Evolutionary conservation across 352 stramenopile species (phyloP).

Genomic region (Phytophthora citricola): DNA sequence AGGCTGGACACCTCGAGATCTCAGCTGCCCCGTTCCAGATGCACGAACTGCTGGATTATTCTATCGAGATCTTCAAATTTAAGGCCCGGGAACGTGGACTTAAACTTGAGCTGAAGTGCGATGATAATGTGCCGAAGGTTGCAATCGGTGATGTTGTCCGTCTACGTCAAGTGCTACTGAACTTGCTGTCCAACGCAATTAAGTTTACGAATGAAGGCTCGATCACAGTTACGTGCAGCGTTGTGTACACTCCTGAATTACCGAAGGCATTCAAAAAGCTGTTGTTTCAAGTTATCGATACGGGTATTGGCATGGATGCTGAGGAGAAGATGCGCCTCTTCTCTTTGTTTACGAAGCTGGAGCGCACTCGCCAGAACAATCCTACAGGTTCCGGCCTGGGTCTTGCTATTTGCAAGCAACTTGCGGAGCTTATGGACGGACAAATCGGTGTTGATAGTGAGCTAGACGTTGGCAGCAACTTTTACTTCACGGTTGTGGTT

Average conservation of each 20-base stretch:
- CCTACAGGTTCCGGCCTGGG: slow-evolving; percentile 87
- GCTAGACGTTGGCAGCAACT: slow-evolving; percentile 79
- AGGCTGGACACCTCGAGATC: slow-evolving; percentile 92
- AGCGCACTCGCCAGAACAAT: slow-evolving; percentile 85
- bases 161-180: slow-evolving; percentile 81
- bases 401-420: slow-evolving; percentile 89
- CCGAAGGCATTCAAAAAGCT: slow-evolving; percentile 74
- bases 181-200: slow-evolving; percentile 88
- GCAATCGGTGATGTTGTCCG: slow-evolving; percentile 83
- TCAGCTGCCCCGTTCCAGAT: slow-evolving; percentile 87
- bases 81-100: slow-evolving; percentile 87
- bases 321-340: slow-evolving; percentile 86
- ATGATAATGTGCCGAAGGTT: slow-evolving; percentile 66
- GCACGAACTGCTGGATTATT: slow-evolving; percentile 84
- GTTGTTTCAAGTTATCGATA: slow-evolving; percentile 88
- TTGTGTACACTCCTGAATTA: slow-evolving; percentile 71
- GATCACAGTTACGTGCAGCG: slow-evolving; percentile 80
- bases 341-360: slow-evolving; percentile 84
- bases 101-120: slow-evolving; percentile 80
- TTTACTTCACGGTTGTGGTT: slow-evolving; percentile 87
- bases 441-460: slow-evolving; percentile 87
- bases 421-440: slow-evolving; percentile 90
- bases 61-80: slow-evolving; percentile 92
- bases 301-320: slow-evolving; percentile 80
- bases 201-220: slow-evolving; percentile 89